These are phyloP conservation scores for Melaleuca quinquenervia DNA, from an alignment of 345 rosid genomes.

Conservation along the genomic window DNA sequence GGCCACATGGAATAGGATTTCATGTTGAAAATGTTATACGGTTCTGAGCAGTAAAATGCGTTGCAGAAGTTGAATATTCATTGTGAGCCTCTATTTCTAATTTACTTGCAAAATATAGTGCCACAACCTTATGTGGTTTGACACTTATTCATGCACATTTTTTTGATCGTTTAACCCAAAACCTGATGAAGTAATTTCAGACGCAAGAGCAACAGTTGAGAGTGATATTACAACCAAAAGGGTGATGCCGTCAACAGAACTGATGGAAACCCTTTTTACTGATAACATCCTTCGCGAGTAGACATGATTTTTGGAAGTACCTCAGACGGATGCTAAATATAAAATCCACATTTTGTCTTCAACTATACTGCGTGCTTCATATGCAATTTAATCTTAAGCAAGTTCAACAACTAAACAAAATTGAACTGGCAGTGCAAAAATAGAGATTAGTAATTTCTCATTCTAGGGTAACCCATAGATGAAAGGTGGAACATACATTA, in stretches of 20 bases:
- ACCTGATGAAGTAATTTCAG: background rate
- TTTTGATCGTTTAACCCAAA: background rate
- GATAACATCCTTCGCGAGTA: background rate
- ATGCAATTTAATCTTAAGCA: background rate
- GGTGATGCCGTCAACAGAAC: background rate
- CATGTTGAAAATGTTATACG: background rate
- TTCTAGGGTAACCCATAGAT: background rate
- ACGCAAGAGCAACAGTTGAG: background rate
- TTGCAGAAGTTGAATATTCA: background rate
- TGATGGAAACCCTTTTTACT: background rate
- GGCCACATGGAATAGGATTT: background rate
- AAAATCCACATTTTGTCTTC: background rate
- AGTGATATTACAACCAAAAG: background rate
- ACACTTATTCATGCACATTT: background rate
- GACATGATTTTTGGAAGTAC: background rate
- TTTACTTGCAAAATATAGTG: background rate
- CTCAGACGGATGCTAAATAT: background rate
- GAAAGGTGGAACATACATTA: conserved; percentile 42
- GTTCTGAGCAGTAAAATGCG: background rate
- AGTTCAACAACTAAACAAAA: background rate
- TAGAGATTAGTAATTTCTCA: background rate
- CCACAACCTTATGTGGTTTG: background rate
- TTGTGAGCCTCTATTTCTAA: background rate
- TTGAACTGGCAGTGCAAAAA: background rate
- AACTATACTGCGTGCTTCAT: background rate